phyloP scores from a whole-genome alignment of 2,329 filamentous ascomycete species.

The Diaporthe longicolla region DNA sequence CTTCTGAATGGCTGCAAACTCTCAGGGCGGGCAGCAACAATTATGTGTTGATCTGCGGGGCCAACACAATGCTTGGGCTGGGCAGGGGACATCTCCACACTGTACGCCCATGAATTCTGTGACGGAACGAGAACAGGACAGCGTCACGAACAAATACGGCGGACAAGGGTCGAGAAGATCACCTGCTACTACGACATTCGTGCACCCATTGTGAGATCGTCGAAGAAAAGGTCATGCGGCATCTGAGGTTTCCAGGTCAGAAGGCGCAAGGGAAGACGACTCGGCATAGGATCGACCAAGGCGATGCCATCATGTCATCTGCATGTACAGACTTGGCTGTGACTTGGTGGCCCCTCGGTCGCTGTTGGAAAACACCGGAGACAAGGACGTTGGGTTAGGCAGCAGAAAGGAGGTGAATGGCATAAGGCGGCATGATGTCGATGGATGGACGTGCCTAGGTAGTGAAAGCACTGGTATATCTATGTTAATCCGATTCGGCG shows the following conservation, averaged over 20 bases:
- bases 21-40: background rate
- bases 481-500: slow-evolving; percentile 37
- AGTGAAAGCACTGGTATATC: slow-evolving; percentile 27
- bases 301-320: background rate
- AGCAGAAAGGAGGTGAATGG: slow-evolving; percentile 6
- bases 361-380: background rate
- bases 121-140: background rate
- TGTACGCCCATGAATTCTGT: background rate
- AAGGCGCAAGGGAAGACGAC: background rate
- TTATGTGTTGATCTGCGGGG: slow-evolving; percentile 10
- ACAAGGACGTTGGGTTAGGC: slow-evolving; percentile 19
- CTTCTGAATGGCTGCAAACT: slow-evolving; percentile 27
- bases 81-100: slow-evolving; percentile 30
- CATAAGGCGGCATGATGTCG: slow-evolving; percentile 12
- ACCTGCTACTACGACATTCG: background rate
- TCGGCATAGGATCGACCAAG: background rate
- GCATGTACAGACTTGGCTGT: background rate
- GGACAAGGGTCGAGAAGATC: background rate
- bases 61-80: slow-evolving; percentile 8
- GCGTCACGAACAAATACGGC: background rate
- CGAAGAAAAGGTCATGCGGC: background rate
- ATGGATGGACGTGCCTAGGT: slow-evolving; percentile 6
- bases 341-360: background rate
- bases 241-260: background rate
- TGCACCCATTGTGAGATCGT: background rate